Evolutionary conservation across 148 eudicot species (phyloP), one percentile per base, ranked within the genome.

Genomic region (Chenopodium album): DNA sequence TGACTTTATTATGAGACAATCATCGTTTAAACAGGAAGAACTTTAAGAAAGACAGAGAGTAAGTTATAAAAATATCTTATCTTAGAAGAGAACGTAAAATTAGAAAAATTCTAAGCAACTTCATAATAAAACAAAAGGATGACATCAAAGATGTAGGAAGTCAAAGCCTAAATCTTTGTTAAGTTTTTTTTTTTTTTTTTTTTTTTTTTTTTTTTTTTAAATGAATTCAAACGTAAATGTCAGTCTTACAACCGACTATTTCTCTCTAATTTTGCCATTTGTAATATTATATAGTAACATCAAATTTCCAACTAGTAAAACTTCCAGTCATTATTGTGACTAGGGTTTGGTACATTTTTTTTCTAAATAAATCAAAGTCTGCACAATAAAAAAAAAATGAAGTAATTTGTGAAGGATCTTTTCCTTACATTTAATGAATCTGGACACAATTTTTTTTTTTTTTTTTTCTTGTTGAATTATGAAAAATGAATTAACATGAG

Each of bases 111-210:
- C 26, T 26, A 62, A 62, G 66, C 26, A 62, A 3, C 26, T 37
- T 4, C 22, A 52, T 8, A 80, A 80, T 50, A 19, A 80, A 80
- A 79, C 76, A 62, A 64, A 76, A 80, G 1, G 72, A 76, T 71
- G 80, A 76, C 52, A 68, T 76, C 23, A 69, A 79, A 63, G 19
- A 70, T 31, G 41, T 46, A 28, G 70, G 50, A 76, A 76, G 83
- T 80, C 83, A 84, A 76, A 76, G 59, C 64, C 32, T 76, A 59
- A 69, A 54, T 80, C 78, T 26, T 4, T 59, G 19, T 17, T 59
- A 14, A 59, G 2, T 4, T n/a, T n/a, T n/a, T n/a, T n/a, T n/a
- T n/a, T n/a, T n/a, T 11, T 23, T 23, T 23, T 23, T 23, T 23
- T 23, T 26, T 26, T 1, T 52, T 52, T 12, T 14, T 56, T 12